phyloP scores from a whole-genome alignment of 73 alveolate genomes.

The Loxodes magnus region DNA sequence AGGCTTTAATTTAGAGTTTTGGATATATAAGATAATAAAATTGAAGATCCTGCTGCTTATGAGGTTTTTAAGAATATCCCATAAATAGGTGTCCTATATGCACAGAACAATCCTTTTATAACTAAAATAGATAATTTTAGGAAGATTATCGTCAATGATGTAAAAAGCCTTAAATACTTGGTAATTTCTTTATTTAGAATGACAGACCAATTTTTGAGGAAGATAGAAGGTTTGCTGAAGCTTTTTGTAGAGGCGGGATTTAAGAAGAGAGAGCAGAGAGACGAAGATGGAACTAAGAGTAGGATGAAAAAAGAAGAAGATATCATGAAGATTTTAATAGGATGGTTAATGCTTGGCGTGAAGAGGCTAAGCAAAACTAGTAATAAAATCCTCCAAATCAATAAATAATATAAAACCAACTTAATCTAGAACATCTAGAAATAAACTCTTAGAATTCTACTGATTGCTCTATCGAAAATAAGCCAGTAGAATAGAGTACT shows the following conservation, averaged over 20 bases:
- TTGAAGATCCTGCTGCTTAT: slow-evolving; percentile 62
- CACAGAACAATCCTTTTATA: slow-evolving; percentile 77
- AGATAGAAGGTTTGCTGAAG: slow-evolving; percentile 68
- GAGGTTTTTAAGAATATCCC: slow-evolving; percentile 82
- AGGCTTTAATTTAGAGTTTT: slow-evolving; percentile 55
- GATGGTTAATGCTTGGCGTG: no score
- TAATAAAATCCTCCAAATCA: no score
- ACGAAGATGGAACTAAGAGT: slow-evolving; percentile 42
- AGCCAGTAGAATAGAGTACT: no score
- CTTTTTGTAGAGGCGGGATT: slow-evolving; percentile 49
- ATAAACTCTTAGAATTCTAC: no score
- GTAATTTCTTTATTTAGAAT: no score
- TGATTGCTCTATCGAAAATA: no score
- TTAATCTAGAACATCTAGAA: no score
- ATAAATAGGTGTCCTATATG: slow-evolving; percentile 79
- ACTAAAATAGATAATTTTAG: slow-evolving; percentile 84
- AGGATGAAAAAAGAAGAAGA: slow-evolving; percentile 28
- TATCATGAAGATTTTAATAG: slow-evolving; percentile 30
- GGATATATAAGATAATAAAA: slow-evolving; percentile 87
- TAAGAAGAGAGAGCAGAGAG: slow-evolving; percentile 59
- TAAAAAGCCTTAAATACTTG: slow-evolving; percentile 72
- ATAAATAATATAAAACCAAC: no score
- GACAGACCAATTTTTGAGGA: slow-evolving; percentile 86
- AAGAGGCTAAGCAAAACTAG: no score
- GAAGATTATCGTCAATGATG: slow-evolving; percentile 70